A percentile compares a stretch with the other conserved stretches of the same genome.
Evolutionary conservation across 768 basidiomycete genomes (phyloP).

Genomic region (Lyophyllum decastes): DNA sequence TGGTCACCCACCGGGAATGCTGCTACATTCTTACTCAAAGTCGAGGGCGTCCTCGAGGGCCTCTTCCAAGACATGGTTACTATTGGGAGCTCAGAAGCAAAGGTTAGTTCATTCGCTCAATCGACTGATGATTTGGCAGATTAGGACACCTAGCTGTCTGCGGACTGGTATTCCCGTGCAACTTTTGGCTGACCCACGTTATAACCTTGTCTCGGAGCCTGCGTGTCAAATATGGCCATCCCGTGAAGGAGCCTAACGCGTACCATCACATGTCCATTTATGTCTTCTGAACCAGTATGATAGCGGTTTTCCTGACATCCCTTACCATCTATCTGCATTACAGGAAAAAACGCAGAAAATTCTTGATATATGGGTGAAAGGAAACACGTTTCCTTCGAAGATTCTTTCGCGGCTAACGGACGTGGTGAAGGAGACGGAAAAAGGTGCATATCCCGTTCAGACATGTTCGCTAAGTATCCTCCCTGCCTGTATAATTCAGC

Average conservation of each 20-base stretch:
- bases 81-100: constrained; percentile 66
- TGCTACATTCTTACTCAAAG: constrained; percentile 84
- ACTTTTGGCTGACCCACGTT: not conserved
- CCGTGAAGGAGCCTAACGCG: constrained; percentile 2
- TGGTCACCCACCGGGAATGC: constrained; percentile 64
- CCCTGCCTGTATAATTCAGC: constrained; percentile 67
- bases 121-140: not conserved
- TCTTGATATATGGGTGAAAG: constrained; percentile 96
- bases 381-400: constrained; percentile 80
- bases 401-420: constrained; percentile 74
- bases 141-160: not conserved
- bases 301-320: constrained; percentile 43
- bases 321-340: constrained; percentile 33
- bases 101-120: constrained; percentile 64
- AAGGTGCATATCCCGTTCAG: constrained; percentile 85
- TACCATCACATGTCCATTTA: constrained; percentile 30
- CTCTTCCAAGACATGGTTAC: constrained; percentile 84
- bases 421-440: constrained; percentile 66
- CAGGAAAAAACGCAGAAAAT: constrained; percentile 98
- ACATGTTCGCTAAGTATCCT: constrained; percentile 83
- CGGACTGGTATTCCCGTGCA: not conserved
- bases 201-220: not conserved
- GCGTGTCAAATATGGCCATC: not conserved
- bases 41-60: constrained; percentile 89
- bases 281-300: constrained; percentile 29